Base-by-base conservation (phyloP, 805 yeast genomes). In the Metschnikowia santaceciliae region DNA sequence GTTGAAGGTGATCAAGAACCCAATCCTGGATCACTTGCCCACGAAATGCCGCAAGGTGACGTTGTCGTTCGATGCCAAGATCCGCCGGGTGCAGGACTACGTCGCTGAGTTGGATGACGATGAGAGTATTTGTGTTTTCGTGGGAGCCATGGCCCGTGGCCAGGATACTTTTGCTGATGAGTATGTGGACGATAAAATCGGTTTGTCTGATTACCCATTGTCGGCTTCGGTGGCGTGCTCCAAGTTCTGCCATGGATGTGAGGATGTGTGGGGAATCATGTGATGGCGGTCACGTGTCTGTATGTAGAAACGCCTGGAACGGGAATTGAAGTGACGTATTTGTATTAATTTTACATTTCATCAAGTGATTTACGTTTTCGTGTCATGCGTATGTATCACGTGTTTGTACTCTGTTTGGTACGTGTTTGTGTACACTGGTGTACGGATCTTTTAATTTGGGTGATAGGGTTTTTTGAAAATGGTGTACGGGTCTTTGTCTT, bases 61-160 rank as follows among this genome's bases (percentile, higher is more conserved):
- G 2, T 79, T 94, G 55, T 88, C 96, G 4, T 90, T 89, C 59
- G 98, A 94, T 66, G 95, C 98, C 14, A 85, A 87, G 55, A 89
- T 92, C 46, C 81, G 81, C 58, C 80, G 90, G 60, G 96, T 90
- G 3, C 95, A 90, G 69, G 96, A 91, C 64, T 91, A 89, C 66
- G 91, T 91, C 37, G 69, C 68, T 15, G 85, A 85, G 52, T 74
- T 94, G 60, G 96, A 83, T 60, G 84, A 82, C 2, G 96, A 89
- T 64, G 97, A 94, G 74, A 88, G 96, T 65, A 84, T 94, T 60
- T 94, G 99, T 78, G 97, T 94, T 26, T 94, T 94, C 70, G 97
- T 94, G 43, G 99, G 99, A 66, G 96, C 99, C 43, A 94, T 94
- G 97, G 99, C 99, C 19, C 84, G 97, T 69, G 99, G 99, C 64